phyloP scores from a whole-genome alignment of 2,329 filamentous ascomycete genomes.

The Xylaria digitata region DNA sequence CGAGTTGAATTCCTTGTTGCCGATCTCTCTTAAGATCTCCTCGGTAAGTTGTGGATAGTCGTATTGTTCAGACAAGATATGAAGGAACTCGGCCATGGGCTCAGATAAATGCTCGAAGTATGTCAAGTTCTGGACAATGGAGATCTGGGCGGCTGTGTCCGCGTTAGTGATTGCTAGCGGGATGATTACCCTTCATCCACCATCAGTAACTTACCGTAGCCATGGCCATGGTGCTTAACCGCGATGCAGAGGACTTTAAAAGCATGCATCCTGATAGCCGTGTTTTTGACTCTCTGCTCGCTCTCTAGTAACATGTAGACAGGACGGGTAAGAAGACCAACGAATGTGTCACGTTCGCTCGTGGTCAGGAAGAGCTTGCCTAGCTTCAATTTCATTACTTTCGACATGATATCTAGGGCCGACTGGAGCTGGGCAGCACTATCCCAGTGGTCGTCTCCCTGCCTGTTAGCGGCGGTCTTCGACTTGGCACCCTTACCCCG shows the following conservation, averaged over 20 bases:
- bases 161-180: slow-evolving; percentile 32
- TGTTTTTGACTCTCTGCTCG: slow-evolving; percentile 90
- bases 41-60: slow-evolving; percentile 96
- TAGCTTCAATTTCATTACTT: slow-evolving; percentile 91
- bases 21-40: slow-evolving; percentile 91
- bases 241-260: slow-evolving; percentile 98
- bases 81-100: slow-evolving; percentile 97
- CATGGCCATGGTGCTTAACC: slow-evolving; percentile 97
- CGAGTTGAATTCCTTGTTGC: slow-evolving; percentile 97
- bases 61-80: slow-evolving; percentile 96
- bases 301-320: slow-evolving; percentile 95
- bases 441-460: slow-evolving; percentile 86
- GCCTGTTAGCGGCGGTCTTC: slow-evolving; percentile 71
- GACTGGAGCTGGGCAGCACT: slow-evolving; percentile 87
- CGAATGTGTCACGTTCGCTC: slow-evolving; percentile 94
- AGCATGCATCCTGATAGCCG: slow-evolving; percentile 90
- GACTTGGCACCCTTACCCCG: slow-evolving; percentile 79
- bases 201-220: slow-evolving; percentile 74
- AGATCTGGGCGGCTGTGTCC: slow-evolving; percentile 86
- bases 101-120: slow-evolving; percentile 99
- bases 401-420: slow-evolving; percentile 94
- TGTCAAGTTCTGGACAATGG: slow-evolving; percentile 95
- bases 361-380: slow-evolving; percentile 95
- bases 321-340: slow-evolving; percentile 89
- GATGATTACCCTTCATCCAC: neutral